Conservation (phyloP, 2,329 filamentous ascomycete species). For the Paraphaeosphaeria minitans region DNA sequence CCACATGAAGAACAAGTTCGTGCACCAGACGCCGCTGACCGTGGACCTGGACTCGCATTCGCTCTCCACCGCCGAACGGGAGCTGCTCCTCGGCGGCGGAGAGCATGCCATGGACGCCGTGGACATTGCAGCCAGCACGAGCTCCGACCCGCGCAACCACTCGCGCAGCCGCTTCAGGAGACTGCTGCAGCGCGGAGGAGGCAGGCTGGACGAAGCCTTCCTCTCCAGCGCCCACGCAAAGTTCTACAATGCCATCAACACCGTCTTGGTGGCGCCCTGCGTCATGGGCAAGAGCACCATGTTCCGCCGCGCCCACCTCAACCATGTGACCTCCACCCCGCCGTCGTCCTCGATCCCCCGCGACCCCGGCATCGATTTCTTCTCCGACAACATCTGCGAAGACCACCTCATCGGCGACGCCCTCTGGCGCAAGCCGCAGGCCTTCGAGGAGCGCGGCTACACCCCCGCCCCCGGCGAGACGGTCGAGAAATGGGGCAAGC, state of each 20-base stretch:
- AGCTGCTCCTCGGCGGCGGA: conserved; percentile 37
- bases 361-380: conserved; percentile 82
- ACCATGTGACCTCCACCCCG: conserved; percentile 63
- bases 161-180: conserved; percentile 28
- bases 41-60: conserved; percentile 65
- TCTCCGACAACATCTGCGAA: conserved; percentile 96
- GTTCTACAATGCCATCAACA: conserved; percentile 97
- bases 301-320: conserved; percentile 91
- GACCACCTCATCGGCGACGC: conserved; percentile 94
- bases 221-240: conserved; percentile 93
- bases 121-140: conserved; percentile 35
- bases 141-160: conserved; percentile 31
- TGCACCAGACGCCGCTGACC: conserved; percentile 89
- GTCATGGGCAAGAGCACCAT: conserved; percentile 98
- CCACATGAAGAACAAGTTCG: conserved; percentile 74
- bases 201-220: conserved; percentile 90
- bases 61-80: conserved; percentile 36
- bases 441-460: conserved; percentile 35
- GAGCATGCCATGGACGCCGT: conserved; percentile 22
- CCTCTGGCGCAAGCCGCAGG: conserved; percentile 71
- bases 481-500: conserved; percentile 66
- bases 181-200: conserved; percentile 64
- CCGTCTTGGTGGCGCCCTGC: conserved; percentile 86
- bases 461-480: conserved; percentile 31
- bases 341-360: conserved; percentile 35